Evolutionary conservation across 2,329 filamentous ascomycete species (phyloP).

Genomic region (Colletotrichum euphorbiae): DNA sequence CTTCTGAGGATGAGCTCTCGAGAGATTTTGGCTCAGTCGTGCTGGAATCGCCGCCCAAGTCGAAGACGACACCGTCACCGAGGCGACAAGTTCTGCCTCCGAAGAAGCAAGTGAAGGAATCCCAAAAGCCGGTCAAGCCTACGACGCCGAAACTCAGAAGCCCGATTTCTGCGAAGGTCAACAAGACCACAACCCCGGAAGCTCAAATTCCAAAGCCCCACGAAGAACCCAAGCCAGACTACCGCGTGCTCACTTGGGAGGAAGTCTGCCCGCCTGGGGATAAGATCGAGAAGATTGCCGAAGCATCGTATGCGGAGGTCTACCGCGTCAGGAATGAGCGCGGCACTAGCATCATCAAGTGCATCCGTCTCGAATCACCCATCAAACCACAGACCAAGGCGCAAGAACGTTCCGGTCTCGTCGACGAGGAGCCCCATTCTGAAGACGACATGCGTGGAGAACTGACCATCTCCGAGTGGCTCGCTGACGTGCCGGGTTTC

Average conservation of each 20-base stretch:
- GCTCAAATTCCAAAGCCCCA: background rate
- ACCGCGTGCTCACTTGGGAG: slow-evolving; percentile 65
- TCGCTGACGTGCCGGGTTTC: slow-evolving; percentile 73
- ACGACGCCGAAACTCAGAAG: background rate
- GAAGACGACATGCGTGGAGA: slow-evolving; percentile 68
- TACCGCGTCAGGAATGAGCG: slow-evolving; percentile 70
- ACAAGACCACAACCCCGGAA: background rate
- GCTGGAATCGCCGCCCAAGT: slow-evolving; percentile 13
- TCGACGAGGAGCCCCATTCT: slow-evolving; percentile 69
- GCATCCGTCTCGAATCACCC: slow-evolving; percentile 69
- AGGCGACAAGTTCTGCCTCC: background rate
- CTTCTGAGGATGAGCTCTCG: slow-evolving; percentile 36
- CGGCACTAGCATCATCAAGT: slow-evolving; percentile 74
- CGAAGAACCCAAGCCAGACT: slow-evolving; percentile 40
- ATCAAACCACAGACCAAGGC: slow-evolving; percentile 69
- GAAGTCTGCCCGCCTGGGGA: slow-evolving; percentile 67
- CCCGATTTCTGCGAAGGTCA: background rate
- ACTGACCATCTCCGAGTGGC: slow-evolving; percentile 71
- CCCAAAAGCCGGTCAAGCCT: slow-evolving; percentile 5
- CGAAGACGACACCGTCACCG: background rate
- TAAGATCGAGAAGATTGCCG: slow-evolving; percentile 71
- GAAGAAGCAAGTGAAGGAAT: slow-evolving; percentile 7
- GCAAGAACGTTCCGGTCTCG: slow-evolving; percentile 64
- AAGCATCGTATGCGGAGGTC: slow-evolving; percentile 75
- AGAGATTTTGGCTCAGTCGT: slow-evolving; percentile 23